Percentiles rank a stretch among this genome's conserved stretches.
Evolutionary conservation across 306 rosid genomes (phyloP).

Genomic region (Vachellia pachyceras): DNA sequence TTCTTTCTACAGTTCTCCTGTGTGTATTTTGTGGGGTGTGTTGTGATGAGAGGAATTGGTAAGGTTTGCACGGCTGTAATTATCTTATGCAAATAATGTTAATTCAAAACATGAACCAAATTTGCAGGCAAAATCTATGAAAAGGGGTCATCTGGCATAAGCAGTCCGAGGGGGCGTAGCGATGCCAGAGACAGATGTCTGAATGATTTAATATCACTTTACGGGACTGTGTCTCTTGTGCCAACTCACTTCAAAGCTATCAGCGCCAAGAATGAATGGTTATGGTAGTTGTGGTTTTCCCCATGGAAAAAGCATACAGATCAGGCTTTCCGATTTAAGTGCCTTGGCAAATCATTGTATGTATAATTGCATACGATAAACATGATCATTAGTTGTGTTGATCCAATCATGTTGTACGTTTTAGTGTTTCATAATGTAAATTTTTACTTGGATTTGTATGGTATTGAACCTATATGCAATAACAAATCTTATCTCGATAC

Average conservation of each 20-base stretch:
- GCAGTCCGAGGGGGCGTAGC: constrained; percentile 50
- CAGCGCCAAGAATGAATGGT: constrained; percentile 54
- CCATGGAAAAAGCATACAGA: neutral
- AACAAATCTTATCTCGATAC: too few relatives aligned
- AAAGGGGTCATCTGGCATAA: constrained; percentile 53
- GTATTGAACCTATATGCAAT: neutral
- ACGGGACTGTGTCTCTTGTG: constrained; percentile 49
- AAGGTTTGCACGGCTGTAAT: neutral
- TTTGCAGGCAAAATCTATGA: constrained; percentile 62
- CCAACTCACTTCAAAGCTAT: constrained; percentile 55
- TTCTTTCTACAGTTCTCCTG: neutral
- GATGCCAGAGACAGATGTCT: constrained; percentile 54
- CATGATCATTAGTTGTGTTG: neutral
- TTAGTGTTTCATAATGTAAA: neutral
- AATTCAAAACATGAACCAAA: constrained; percentile 15
- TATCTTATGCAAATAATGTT: neutral
- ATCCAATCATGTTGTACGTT: neutral
- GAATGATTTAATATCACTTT: constrained; percentile 54
- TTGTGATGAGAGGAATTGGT: neutral
- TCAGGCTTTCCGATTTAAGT: neutral
- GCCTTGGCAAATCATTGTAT: neutral
- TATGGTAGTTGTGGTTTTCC: constrained; percentile 51
- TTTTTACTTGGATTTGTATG: neutral
- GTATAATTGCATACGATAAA: neutral
- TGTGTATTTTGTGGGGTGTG: neutral